Evolutionary conservation across 495 filamentous ascomycete species (phyloP), one percentile per base, ranked within the genome.

Genomic region (Halenospora varia): DNA sequence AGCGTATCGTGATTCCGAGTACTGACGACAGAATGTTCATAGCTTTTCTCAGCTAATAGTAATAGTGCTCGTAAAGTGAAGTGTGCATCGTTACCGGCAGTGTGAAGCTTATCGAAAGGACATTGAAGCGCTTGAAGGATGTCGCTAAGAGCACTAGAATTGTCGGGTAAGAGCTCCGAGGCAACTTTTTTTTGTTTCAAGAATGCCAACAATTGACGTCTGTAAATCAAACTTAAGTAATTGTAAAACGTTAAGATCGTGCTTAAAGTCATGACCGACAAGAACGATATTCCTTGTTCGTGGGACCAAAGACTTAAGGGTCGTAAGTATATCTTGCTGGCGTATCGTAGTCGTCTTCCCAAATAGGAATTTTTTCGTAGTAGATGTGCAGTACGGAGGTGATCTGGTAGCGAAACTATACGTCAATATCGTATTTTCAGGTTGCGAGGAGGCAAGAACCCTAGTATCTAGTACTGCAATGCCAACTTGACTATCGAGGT

Each of bases 1-100:
- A 55, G 41, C 41, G 25, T 46, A 48, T 55, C 53, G 13, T 46
- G 53, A 55, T 46, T 47, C 4, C 20, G 18, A 17, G 40, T 47
- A n/a, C 20, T 46, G 25, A 35, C 22, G 24, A 47, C 8, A 48
- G 15, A 55, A 55, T 26, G 6, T 24, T 19, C 35, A 55, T 19
- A 55, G 42, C 53, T 55, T 47, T 35, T 55, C 53, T 35, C n/a
- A n/a, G n/a, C n/a, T n/a, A n/a, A n/a, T n/a, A n/a, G n/a, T n/a
- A n/a, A n/a, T n/a, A n/a, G n/a, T n/a, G n/a, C n/a, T n/a, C n/a
- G n/a, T n/a, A n/a, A n/a, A n/a, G n/a, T n/a, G n/a, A n/a, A n/a
- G n/a, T n/a, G n/a, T n/a, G n/a, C n/a, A n/a, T n/a, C n/a, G n/a
- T n/a, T n/a, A n/a, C n/a, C n/a, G n/a, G n/a, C n/a, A n/a, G n/a